Evolutionary conservation across 2,329 filamentous ascomycete genomes (phyloP), one percentile per base, ranked within the genome.

Genomic region (Periconia sp.): DNA sequence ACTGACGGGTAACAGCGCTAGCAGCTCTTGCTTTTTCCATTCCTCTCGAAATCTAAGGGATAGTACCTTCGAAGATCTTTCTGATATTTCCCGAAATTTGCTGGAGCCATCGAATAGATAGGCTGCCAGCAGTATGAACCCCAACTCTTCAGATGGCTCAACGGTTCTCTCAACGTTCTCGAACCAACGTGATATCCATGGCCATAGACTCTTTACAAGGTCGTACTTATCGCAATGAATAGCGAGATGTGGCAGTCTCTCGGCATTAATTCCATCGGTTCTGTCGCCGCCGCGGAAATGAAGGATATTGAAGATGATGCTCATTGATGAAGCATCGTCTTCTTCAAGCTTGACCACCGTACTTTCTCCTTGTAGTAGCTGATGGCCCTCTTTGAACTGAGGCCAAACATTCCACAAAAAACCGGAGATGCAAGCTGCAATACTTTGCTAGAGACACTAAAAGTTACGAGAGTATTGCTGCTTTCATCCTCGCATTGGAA

Each of bases 161-260:
- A 27, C 8, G 3, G 23, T 27, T 27, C 23, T 27, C 20, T 43
- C 30, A 14, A 50, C 17, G 23, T 53, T 42, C 43, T 41, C 31
- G 27, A 56, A 52, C 53, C 53, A 56, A 43, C 19, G 27, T 33
- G 49, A 31, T 44, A 52, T 43, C 53, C 53, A 56, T 18, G 53
- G 53, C 7, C 53, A 43, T 18, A 56, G 31, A n/a, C 46, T 49
- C 11, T 45, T 41, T 20, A 31, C 47, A 45, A 45, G 49, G 31
- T 56, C 46, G 31, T 56, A 56, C 41, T 53, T 56, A 19, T 56
- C 46, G 43, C 53, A 56, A 33, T 45, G 47, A 40, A 52, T 50
- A 23, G 50, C 42, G 14, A 56, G 49, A 20, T 37, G 53, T 19
- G 53, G 49, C 37, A 56, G 30, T n/a, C 40, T 33, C 46, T 56